These are phyloP conservation scores for Pestalotiopsis sp. DNA, from an alignment of 2,329 filamentous ascomycete species.

Conservation along the genomic window DNA sequence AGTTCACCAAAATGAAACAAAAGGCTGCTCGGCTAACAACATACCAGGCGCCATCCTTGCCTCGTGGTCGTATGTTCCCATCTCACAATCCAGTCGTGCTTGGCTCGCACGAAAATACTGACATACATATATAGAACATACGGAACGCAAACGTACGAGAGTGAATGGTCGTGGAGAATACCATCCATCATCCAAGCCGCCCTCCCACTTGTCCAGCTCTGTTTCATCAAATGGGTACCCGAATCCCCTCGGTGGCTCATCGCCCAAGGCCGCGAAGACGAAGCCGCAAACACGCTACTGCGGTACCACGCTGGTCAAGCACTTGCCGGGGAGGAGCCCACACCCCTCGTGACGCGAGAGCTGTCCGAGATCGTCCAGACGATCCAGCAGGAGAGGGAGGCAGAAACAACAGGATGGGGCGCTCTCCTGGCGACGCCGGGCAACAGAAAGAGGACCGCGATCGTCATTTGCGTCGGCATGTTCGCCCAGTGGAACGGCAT, in stretches of 20 bases:
- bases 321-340: constrained; percentile 37
- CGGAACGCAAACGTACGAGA: constrained; percentile 30
- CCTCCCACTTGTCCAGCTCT: constrained; percentile 18
- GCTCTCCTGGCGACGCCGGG: constrained; percentile 19
- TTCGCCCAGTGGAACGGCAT: constrained; percentile 33
- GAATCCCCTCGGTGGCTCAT: constrained; percentile 38
- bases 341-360: constrained; percentile 48
- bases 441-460: constrained; percentile 21
- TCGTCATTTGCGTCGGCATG: constrained; percentile 24
- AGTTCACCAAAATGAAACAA: too few species aligned
- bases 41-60: constrained; percentile 31
- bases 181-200: constrained; percentile 34
- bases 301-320: constrained; percentile 47
- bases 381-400: constrained; percentile 41
- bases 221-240: constrained; percentile 24
- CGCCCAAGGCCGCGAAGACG: constrained; percentile 28
- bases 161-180: constrained; percentile 31
- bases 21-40: neutral
- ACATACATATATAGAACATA: constrained; percentile 24
- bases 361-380: constrained; percentile 50
- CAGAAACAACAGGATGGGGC: constrained; percentile 35
- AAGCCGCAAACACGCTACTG: constrained; percentile 32
- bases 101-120: too few species aligned
- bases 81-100: too few species aligned
- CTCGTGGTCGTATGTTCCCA: constrained; percentile 30